Conservation (phyloP, 1,139 yeast species). For the Yamadazyma conglobata region DNA sequence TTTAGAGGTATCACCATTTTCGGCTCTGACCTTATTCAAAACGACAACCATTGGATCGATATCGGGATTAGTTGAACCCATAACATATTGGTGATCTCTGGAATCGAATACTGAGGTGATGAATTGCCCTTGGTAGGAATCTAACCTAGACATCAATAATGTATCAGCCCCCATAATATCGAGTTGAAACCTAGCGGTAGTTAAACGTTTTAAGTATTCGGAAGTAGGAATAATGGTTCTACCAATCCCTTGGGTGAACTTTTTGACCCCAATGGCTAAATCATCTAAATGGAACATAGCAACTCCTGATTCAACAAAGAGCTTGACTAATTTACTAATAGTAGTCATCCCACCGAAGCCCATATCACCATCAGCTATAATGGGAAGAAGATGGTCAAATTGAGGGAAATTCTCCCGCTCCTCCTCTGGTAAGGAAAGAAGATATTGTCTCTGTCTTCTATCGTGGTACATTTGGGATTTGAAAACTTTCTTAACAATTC, state of each 20-base stretch:
- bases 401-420: constrained; percentile 23
- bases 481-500: constrained; percentile 57
- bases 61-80: constrained; percentile 23
- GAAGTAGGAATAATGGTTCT: constrained; percentile 61
- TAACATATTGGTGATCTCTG: constrained; percentile 15
- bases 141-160: constrained; percentile 58
- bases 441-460: constrained; percentile 46
- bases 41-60: constrained; percentile 46
- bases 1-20: constrained; percentile 7
- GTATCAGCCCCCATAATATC: constrained; percentile 62
- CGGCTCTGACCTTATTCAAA: constrained; percentile 31
- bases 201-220: constrained; percentile 51
- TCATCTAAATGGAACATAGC: constrained; percentile 65
- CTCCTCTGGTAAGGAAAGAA: constrained; percentile 27
- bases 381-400: constrained; percentile 55
- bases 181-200: constrained; percentile 63
- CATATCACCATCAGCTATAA: constrained; percentile 66
- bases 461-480: constrained; percentile 60
- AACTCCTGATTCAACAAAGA: constrained; percentile 64
- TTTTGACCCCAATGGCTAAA: constrained; percentile 63
- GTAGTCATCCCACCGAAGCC: constrained; percentile 69
- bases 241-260: constrained; percentile 64
- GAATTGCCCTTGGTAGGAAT: constrained; percentile 55
- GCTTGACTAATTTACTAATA: constrained; percentile 59
- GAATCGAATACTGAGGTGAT: constrained; percentile 53